phyloP scores from a whole-genome alignment of 2,329 filamentous ascomycete species.

The Paraphaeosphaeria minitans region DNA sequence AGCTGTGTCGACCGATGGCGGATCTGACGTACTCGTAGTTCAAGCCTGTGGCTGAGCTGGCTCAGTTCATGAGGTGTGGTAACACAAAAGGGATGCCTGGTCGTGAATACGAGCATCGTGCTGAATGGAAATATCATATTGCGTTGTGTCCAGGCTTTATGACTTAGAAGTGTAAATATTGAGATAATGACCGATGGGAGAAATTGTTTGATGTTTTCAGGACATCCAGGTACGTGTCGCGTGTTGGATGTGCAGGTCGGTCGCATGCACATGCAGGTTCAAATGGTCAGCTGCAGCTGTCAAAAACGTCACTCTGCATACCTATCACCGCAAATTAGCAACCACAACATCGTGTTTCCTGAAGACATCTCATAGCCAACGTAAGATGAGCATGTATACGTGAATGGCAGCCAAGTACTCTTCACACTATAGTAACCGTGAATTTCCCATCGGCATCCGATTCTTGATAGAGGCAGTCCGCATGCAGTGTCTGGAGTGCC shows the following conservation, averaged over 20 bases:
- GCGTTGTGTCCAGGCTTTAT: too few species aligned
- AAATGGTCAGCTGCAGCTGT: not conserved
- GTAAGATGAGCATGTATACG: too few species aligned
- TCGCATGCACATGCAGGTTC: not conserved
- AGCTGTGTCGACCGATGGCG: not conserved
- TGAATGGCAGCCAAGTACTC: too few species aligned
- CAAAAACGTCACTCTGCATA: not conserved
- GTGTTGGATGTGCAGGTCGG: not conserved
- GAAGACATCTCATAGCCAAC: too few species aligned
- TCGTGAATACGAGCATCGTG: not conserved
- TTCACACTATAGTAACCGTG: not conserved
- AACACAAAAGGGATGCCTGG: not conserved
- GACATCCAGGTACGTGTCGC: not conserved
- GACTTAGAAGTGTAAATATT: too few species aligned
- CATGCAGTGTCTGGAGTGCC: not conserved
- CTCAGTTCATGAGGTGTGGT: slow-evolving; percentile 5
- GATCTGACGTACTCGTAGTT: not conserved
- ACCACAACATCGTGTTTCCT: too few species aligned
- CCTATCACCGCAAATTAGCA: not conserved
- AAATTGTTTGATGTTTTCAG: not conserved
- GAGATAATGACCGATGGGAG: too few species aligned
- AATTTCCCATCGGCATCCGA: not conserved
- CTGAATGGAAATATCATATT: too few species aligned
- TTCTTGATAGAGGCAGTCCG: not conserved
- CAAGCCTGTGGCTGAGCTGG: slow-evolving; percentile 2